Conservation (phyloP, 1,284 basidiomycete species). For the Sporisorium reilianum region DNA sequence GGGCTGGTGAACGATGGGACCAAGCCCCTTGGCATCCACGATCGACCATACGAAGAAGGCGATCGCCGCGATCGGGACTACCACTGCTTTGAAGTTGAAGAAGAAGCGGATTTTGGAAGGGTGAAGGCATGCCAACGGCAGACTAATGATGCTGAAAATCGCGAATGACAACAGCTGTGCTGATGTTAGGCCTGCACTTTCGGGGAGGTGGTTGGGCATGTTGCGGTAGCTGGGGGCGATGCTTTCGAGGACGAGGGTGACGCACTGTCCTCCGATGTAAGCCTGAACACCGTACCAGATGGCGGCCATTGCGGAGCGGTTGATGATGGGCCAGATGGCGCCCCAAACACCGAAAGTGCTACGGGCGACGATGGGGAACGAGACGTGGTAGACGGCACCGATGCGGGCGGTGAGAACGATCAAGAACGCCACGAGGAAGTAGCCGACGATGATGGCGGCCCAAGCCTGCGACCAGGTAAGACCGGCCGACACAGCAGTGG, state of each 20-base stretch:
- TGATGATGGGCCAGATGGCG: conserved; percentile 82
- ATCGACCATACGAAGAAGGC: conserved; percentile 86
- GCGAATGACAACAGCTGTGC: no score
- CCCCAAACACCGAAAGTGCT: conserved; percentile 82
- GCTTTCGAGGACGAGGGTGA: conserved; percentile 80
- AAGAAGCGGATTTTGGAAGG: conserved; percentile 84
- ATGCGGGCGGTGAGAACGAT: conserved; percentile 84
- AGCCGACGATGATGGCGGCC: conserved; percentile 73
- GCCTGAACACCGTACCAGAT: conserved; percentile 69
- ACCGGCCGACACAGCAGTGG: conserved; percentile 44
- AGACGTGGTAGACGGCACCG: conserved; percentile 74
- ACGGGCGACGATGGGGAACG: conserved; percentile 82
- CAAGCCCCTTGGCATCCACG: conserved; percentile 78
- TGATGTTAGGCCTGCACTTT: no score
- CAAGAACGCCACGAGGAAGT: conserved; percentile 79
- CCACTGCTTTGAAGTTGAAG: conserved; percentile 82
- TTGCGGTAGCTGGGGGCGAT: conserved; percentile 73
- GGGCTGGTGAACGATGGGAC: conserved; percentile 81
- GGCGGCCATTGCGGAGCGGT: conserved; percentile 80
- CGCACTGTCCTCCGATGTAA: conserved; percentile 78
- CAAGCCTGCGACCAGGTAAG: conserved; percentile 61
- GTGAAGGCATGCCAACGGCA: conserved; percentile 83
- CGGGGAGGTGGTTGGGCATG: conserved; percentile 79
- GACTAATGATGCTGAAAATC: conserved; percentile 84
- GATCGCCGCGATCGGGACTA: conserved; percentile 72